Conservation (phyloP, 2,329 filamentous ascomycete species). For the Paraphoma sp. region DNA sequence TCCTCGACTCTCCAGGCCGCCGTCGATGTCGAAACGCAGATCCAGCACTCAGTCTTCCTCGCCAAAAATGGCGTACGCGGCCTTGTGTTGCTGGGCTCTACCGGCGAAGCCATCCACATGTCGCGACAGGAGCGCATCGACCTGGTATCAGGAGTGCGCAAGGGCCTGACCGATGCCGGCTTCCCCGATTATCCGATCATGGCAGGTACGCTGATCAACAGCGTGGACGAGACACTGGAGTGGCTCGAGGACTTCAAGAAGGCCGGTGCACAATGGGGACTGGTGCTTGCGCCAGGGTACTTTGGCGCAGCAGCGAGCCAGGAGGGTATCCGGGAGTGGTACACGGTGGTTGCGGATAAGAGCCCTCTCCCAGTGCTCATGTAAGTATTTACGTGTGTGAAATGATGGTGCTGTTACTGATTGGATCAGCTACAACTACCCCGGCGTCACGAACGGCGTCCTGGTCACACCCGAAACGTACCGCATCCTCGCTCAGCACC, state of each 20-base stretch:
- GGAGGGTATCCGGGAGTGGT: constrained; percentile 67
- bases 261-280: constrained; percentile 66
- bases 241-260: constrained; percentile 63
- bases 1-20: constrained; percentile 57
- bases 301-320: constrained; percentile 66
- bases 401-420: background rate
- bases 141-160: constrained; percentile 62
- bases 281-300: constrained; percentile 70
- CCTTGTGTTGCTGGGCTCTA: constrained; percentile 68
- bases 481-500: constrained; percentile 64
- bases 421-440: constrained; percentile 66
- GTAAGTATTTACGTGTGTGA: constrained; percentile 45
- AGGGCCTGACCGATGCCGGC: constrained; percentile 62
- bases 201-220: constrained; percentile 67
- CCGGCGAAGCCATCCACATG: constrained; percentile 69
- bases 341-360: constrained; percentile 64
- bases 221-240: constrained; percentile 66
- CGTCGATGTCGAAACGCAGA: constrained; percentile 65
- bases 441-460: constrained; percentile 71
- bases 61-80: constrained; percentile 66
- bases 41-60: constrained; percentile 65
- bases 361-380: constrained; percentile 67
- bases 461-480: constrained; percentile 65
- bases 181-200: constrained; percentile 67
- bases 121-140: constrained; percentile 63